Conservation (phyloP, 495 filamentous ascomycete genomes). For the Trichoderma virens region DNA sequence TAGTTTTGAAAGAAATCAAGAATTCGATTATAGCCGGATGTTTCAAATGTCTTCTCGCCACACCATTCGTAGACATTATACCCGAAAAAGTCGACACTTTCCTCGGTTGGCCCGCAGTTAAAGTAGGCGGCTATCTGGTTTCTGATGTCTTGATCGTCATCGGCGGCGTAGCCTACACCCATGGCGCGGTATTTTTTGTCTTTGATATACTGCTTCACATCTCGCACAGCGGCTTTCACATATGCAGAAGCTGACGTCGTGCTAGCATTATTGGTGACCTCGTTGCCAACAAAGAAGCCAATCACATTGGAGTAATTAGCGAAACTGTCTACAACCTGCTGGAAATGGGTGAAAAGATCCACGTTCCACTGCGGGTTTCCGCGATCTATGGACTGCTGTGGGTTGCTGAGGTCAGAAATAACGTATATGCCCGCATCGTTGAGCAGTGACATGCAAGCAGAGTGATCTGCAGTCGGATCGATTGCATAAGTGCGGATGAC, state of each 20-base stretch:
- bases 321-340: slow-evolving; percentile 71
- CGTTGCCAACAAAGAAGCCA: slow-evolving; percentile 96
- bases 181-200: slow-evolving; percentile 67
- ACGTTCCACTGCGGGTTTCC: slow-evolving; percentile 68
- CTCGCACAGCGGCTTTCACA: slow-evolving; percentile 93
- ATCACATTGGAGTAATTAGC: slow-evolving; percentile 75
- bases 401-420: slow-evolving; percentile 78
- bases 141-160: slow-evolving; percentile 78
- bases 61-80: slow-evolving; percentile 99
- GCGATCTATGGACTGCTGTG: slow-evolving; percentile 74
- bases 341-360: slow-evolving; percentile 69
- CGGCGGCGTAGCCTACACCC: slow-evolving; percentile 91
- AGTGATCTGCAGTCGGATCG: slow-evolving; percentile 70
- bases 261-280: slow-evolving; percentile 76
- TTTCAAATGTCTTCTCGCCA: slow-evolving; percentile 62
- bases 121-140: slow-evolving; percentile 77
- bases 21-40: slow-evolving; percentile 70
- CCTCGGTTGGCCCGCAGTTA: slow-evolving; percentile 64
- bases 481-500: slow-evolving; percentile 90
- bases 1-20: slow-evolving; percentile 79
- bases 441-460: slow-evolving; percentile 73
- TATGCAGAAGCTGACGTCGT: slow-evolving; percentile 84
- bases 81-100: slow-evolving; percentile 88
- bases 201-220: slow-evolving; percentile 89
- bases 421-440: slow-evolving; percentile 89